Evolutionary conservation across 345 rosid genomes (phyloP).

Genomic region (Orychophragmus violaceus): DNA sequence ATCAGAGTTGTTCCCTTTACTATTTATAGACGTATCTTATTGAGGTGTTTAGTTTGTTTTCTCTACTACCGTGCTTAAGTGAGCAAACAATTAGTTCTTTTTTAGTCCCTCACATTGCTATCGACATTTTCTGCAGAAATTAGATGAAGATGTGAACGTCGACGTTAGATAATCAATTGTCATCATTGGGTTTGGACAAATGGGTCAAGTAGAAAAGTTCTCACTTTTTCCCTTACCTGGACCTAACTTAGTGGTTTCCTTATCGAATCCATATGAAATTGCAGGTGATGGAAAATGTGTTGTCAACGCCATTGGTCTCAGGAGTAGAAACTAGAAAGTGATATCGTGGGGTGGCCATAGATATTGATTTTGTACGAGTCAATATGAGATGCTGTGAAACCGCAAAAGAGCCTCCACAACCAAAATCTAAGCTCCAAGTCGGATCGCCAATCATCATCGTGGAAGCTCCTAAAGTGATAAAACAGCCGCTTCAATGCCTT

Average conservation of each 20-base stretch:
- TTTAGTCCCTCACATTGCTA: neutral
- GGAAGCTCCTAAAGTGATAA: conserved; percentile 73
- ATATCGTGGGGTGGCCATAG: conserved; percentile 63
- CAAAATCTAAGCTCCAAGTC: conserved; percentile 37
- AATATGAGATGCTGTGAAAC: conserved; percentile 20
- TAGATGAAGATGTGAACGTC: conserved; percentile 45
- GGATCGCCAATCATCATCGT: conserved; percentile 66
- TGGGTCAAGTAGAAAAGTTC: conserved; percentile 70
- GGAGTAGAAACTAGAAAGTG: conserved; percentile 55
- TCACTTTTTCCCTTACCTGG: neutral
- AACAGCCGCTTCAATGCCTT: no score
- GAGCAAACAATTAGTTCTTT: neutral
- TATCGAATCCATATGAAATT: neutral
- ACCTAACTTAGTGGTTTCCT: neutral
- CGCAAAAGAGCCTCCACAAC: conserved; percentile 12
- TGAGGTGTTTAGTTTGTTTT: no score
- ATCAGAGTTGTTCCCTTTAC: conserved; percentile 11
- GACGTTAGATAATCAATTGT: conserved; percentile 78
- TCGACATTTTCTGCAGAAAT: conserved; percentile 36
- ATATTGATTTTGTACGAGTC: conserved; percentile 65
- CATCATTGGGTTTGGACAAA: conserved; percentile 86
- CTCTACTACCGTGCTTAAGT: neutral
- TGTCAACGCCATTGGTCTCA: conserved; percentile 74
- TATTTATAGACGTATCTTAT: conserved; percentile 69
- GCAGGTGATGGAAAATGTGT: conserved; percentile 88